phyloP scores from a whole-genome alignment of 441 rosid species.

The Adansonia gregorii region DNA sequence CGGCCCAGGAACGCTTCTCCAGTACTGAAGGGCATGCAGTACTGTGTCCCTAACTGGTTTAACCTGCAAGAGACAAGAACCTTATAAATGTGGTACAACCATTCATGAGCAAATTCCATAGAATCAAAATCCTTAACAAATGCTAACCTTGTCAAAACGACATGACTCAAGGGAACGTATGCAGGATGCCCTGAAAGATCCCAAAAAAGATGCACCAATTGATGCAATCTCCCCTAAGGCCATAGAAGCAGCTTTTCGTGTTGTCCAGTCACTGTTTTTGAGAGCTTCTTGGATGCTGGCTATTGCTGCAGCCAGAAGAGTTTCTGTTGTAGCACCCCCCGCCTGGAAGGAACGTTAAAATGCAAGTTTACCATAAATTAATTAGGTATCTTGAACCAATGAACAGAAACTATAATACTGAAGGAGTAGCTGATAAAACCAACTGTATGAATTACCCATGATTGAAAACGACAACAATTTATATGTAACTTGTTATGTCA shows the following conservation, averaged over 20 bases:
- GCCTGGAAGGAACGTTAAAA: constrained; percentile 55
- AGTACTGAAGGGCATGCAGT: constrained; percentile 67
- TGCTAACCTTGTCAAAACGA: constrained; percentile 90
- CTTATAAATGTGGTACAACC: constrained; percentile 11
- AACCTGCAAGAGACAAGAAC: constrained; percentile 54
- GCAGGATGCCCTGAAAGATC: constrained; percentile 70
- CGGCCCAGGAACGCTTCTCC: constrained; percentile 72
- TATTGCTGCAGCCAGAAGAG: constrained; percentile 66
- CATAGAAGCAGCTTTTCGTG: constrained; percentile 87
- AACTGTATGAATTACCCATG: neutral
- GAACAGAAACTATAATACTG: neutral
- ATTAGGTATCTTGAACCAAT: constrained; percentile 22
- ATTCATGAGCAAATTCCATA: constrained; percentile 21
- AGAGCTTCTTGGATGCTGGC: constrained; percentile 76
- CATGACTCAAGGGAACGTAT: constrained; percentile 77
- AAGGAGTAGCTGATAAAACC: neutral
- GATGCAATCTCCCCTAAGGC: constrained; percentile 82
- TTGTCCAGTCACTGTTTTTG: constrained; percentile 76
- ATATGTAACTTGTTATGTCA: neutral
- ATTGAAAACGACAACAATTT: neutral
- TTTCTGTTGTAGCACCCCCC: constrained; percentile 76
- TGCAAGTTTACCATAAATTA: constrained; percentile 10
- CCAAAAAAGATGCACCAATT: constrained; percentile 65
- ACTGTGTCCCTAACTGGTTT: constrained; percentile 92
- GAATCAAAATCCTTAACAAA: neutral